Base-by-base conservation (phyloP, 805 yeast genomes). In the Candida lessepsii region DNA sequence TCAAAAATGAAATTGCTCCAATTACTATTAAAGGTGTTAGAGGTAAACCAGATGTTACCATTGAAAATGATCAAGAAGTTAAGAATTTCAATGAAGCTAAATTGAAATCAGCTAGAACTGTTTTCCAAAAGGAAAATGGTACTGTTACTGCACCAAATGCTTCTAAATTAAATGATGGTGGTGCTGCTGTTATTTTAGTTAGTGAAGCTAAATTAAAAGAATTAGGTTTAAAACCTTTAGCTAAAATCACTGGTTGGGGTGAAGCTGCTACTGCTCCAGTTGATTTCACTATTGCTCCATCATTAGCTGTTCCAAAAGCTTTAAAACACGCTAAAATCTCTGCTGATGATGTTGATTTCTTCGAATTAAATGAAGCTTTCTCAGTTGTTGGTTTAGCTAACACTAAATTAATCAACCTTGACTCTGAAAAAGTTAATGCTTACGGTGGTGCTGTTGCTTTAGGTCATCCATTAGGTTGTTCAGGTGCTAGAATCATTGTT, bases 61-160 rank as follows among this genome's bases (percentile, higher is more conserved):
- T 93, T 39, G 64, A 76, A 34, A 71, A 73, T 35, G 99, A 93
- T 66, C 98, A 93, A 68, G 99, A 93, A 73, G 68, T 76, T 45
- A 58, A 69, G 42, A 87, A 87, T 60, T 75, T 90, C 53, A 78
- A 91, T 69, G 89, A 86, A 65, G 73, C 73, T 29, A 88, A 78
- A 63, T 71, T 93, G 53, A 79, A 75, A 60, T 15, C 40, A 26
- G 96, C 98, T 21, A 85, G 98, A 73, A 81, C 99, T 39, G 98
- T 88, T 27, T 93, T 93, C 82, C 85, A 86, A 70, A 47, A 47
- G 25, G 96, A 89, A 58, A 81, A 83, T 53, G 99, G 98, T 61
- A 86, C 97, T 29, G 91, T 93, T 46, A 91, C 99, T 28, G 98
- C 96, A 18, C 95, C 97, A 54, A 95, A 93, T 63, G 95, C 98